A percentile compares a stretch with the other conserved stretches of the same genome.
phyloP scores from a whole-genome alignment of 805 yeast species.

The Wickerhamomyces ciferrii region DNA sequence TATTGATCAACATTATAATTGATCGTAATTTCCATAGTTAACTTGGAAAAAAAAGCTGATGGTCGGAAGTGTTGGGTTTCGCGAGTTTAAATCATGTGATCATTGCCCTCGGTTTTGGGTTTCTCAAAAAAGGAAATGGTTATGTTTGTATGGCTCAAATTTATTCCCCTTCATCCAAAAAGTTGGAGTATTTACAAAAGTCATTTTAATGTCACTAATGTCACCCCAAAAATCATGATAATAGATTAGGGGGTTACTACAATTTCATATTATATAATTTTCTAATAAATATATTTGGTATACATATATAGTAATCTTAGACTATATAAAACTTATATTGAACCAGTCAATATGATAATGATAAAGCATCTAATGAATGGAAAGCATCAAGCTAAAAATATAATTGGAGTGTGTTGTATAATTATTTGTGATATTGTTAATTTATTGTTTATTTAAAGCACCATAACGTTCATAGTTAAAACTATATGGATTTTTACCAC shows the following conservation, averaged over 20 bases:
- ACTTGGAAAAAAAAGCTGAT: background rate
- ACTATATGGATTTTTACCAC: conserved; percentile 2
- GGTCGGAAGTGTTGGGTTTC: background rate
- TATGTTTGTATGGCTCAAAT: no score
- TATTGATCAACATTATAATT: no score
- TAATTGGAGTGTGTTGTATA: background rate
- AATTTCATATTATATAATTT: no score
- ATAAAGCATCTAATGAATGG: background rate
- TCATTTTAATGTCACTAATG: no score
- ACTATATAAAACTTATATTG: background rate
- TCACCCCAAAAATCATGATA: no score
- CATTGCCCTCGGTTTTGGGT: no score
- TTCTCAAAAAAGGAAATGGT: no score
- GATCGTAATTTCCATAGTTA: background rate
- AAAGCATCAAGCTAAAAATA: background rate
- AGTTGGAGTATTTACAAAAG: no score
- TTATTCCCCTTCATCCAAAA: background rate
- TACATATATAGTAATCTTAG: no score
- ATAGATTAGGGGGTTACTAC: no score
- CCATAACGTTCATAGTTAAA: conserved; percentile 1
- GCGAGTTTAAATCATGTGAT: background rate
- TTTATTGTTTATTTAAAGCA: background rate
- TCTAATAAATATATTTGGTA: no score
- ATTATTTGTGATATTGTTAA: background rate
- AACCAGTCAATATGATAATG: background rate